Evolutionary conservation across 2,329 filamentous ascomycete species (phyloP).

Genomic region (Lojkania enalia): DNA sequence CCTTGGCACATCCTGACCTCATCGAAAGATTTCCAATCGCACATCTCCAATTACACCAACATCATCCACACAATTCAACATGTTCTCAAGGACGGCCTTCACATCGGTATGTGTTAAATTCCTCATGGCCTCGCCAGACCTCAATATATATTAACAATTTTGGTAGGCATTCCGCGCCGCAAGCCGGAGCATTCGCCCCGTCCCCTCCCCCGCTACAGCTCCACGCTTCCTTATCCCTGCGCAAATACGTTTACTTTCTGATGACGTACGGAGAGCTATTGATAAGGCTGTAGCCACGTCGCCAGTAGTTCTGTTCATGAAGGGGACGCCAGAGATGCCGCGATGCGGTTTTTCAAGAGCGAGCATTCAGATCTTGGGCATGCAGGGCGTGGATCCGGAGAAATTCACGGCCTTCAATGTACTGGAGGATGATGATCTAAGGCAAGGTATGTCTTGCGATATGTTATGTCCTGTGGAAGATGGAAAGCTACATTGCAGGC

Average conservation of each 20-base stretch:
- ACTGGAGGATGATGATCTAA: conserved; percentile 84
- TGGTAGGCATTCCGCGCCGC: conserved; percentile 43
- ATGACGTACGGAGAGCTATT: conserved; percentile 78
- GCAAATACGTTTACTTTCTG: conserved; percentile 72
- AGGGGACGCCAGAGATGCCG: conserved; percentile 92
- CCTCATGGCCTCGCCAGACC: not conserved
- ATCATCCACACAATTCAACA: conserved; percentile 23
- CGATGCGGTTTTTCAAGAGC: conserved; percentile 97
- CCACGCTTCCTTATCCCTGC: conserved; percentile 51
- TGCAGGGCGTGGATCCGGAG: conserved; percentile 90
- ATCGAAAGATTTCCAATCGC: conserved; percentile 23
- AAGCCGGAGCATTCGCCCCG: conserved; percentile 33
- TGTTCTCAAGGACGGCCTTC: conserved; percentile 45
- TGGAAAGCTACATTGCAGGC: conserved; percentile 5
- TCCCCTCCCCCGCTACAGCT: conserved; percentile 44
- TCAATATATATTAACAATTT: conserved; percentile 3
- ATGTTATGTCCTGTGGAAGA: too few relatives aligned
- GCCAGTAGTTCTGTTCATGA: conserved; percentile 98
- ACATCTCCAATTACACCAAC: conserved; percentile 17
- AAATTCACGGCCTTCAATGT: conserved; percentile 99
- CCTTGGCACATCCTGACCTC: conserved; percentile 34
- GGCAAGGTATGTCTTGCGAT: conserved; percentile 64
- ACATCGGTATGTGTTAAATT: conserved; percentile 30
- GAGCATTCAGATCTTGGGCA: conserved; percentile 88
- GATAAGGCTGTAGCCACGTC: conserved; percentile 86